Conservation (phyloP, 129 eudicot genomes). For the Kitagawia praeruptora region DNA sequence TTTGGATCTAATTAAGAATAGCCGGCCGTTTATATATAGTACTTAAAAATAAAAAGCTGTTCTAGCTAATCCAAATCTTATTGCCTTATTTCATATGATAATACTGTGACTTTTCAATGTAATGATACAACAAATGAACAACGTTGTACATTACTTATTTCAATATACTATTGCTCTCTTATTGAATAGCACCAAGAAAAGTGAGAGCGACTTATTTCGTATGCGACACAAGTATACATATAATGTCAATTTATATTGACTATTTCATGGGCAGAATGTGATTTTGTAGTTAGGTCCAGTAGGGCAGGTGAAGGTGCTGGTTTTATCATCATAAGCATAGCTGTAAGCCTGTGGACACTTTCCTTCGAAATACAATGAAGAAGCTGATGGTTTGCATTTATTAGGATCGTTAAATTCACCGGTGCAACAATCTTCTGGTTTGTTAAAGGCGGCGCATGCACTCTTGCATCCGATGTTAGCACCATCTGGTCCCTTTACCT, state of each 20-base stretch:
- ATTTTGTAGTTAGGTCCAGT: background rate
- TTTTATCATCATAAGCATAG: background rate
- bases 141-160: background rate
- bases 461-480: background rate
- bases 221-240: background rate
- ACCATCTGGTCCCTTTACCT: background rate
- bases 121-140: too few relatives aligned
- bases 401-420: background rate
- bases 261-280: background rate
- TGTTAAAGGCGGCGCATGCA: background rate
- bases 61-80: too few relatives aligned
- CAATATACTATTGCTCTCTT: background rate
- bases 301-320: conserved; percentile 1
- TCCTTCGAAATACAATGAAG: background rate
- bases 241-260: background rate
- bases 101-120: too few relatives aligned
- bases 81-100: too few relatives aligned
- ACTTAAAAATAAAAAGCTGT: too few relatives aligned
- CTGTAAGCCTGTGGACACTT: background rate
- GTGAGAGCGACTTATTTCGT: background rate
- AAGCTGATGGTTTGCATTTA: background rate
- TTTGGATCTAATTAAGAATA: too few relatives aligned
- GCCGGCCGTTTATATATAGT: too few relatives aligned
- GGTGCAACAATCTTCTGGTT: conserved; percentile 2
- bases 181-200: background rate